Conservation (phyloP, 257 asterid genomes). For the Mitragyna speciosa region DNA sequence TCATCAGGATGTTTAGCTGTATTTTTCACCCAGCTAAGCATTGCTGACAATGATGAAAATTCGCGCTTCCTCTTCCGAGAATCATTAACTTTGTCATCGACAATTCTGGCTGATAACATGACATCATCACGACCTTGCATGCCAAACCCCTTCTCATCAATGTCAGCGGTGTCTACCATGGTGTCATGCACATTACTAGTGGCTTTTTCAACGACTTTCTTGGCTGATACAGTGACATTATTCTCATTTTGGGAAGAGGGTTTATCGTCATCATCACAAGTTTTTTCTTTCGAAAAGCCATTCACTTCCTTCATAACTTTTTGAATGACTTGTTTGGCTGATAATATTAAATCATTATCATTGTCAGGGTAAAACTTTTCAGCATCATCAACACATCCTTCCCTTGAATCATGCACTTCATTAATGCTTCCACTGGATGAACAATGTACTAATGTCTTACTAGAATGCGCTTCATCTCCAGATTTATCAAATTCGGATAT, state of each 20-base stretch:
- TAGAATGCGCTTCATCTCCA: constrained; percentile 16
- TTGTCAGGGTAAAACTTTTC: constrained; percentile 18
- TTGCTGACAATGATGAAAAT: constrained; percentile 35
- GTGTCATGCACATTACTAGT: constrained; percentile 13
- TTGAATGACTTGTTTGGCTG: constrained; percentile 26
- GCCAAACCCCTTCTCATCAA: constrained; percentile 12
- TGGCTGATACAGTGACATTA: constrained; percentile 18
- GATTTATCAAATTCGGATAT: constrained; percentile 9
- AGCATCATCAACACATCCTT: constrained; percentile 16
- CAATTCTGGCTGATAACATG: constrained; percentile 21
- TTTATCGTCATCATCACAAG: constrained; percentile 20
- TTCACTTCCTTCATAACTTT: constrained; percentile 20
- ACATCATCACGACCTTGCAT: constrained; percentile 11
- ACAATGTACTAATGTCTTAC: constrained; percentile 5
- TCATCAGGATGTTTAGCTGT: constrained; percentile 51
- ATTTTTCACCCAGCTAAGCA: constrained; percentile 57
- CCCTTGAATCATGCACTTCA: constrained; percentile 16
- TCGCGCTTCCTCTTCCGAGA: constrained; percentile 64
- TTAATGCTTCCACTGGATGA: constrained; percentile 7
- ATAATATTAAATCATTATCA: constrained; percentile 20
- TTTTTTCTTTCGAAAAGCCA: constrained; percentile 21
- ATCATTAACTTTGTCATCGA: constrained; percentile 20
- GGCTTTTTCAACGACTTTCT: constrained; percentile 17
- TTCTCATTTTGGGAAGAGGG: constrained; percentile 10
- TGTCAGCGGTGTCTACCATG: constrained; percentile 1